A percentile compares a stretch with the other conserved stretches of the same genome.
Evolutionary conservation across 192 early-diverging fungal species (phyloP).

Genomic region (Geranomyces michiganensis): DNA sequence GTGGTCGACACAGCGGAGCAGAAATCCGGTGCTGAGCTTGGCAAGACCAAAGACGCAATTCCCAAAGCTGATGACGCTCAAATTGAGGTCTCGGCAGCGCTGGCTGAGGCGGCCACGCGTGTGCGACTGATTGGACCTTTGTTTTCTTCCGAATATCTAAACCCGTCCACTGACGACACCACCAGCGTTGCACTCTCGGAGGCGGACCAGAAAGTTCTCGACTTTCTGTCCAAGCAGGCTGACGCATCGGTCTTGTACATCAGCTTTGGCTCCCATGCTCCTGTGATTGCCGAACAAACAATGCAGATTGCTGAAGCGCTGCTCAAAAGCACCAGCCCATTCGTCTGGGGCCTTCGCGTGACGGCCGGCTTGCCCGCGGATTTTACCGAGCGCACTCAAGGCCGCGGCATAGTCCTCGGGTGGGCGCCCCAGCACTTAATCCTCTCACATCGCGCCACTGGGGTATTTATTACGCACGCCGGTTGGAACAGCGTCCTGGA

Average conservation of each 20-base stretch:
- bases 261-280: constrained; percentile 2
- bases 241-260: background rate
- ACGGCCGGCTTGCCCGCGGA: too few relatives aligned
- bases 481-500: constrained; percentile 5
- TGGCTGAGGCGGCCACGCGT: background rate
- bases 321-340: too few relatives aligned
- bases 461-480: background rate
- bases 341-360: too few relatives aligned
- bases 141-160: background rate
- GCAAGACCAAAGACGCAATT: too few relatives aligned
- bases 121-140: background rate
- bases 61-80: background rate
- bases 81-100: background rate
- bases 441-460: background rate
- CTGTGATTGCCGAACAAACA: background rate
- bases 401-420: too few relatives aligned
- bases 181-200: constrained; percentile 1
- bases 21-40: too few relatives aligned
- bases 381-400: too few relatives aligned
- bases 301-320: too few relatives aligned
- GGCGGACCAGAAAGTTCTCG: background rate
- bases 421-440: background rate
- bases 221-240: background rate
- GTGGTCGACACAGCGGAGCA: too few relatives aligned
- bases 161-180: background rate